phyloP scores from a whole-genome alignment of 2,329 filamentous ascomycete genomes.

The Diaporthe sp. region DNA sequence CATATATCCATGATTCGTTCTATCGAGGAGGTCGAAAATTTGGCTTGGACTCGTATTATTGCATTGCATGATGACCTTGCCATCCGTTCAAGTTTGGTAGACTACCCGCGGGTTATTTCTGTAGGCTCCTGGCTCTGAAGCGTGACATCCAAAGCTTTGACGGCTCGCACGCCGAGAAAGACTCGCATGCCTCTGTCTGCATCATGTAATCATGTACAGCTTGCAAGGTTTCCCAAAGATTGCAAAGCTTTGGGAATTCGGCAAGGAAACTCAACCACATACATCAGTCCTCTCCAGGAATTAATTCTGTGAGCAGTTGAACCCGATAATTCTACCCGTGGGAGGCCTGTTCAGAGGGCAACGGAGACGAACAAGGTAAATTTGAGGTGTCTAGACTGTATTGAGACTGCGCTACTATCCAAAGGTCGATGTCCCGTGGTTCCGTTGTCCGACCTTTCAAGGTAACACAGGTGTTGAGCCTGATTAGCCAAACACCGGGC shows the following conservation, averaged over 20 bases:
- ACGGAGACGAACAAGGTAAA: neutral
- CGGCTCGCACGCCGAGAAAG: neutral
- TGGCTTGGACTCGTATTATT: neutral
- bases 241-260: neutral
- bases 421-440: neutral
- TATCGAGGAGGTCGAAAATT: slow-evolving; percentile 44
- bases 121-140: neutral
- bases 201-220: neutral
- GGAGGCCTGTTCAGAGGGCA: no score
- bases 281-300: neutral
- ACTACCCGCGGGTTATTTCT: neutral
- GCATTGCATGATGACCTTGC: neutral
- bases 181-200: neutral
- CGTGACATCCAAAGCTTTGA: neutral
- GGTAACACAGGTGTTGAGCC: no score
- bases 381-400: no score
- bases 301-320: neutral
- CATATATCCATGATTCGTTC: neutral
- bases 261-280: neutral
- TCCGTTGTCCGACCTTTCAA: neutral
- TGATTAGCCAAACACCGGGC: neutral
- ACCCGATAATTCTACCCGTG: neutral
- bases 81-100: no score
- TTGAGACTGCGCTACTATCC: neutral
- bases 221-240: neutral